These are phyloP conservation scores for Forsythia suspensa DNA, from an alignment of 257 asterid species.

Conservation along the genomic window DNA sequence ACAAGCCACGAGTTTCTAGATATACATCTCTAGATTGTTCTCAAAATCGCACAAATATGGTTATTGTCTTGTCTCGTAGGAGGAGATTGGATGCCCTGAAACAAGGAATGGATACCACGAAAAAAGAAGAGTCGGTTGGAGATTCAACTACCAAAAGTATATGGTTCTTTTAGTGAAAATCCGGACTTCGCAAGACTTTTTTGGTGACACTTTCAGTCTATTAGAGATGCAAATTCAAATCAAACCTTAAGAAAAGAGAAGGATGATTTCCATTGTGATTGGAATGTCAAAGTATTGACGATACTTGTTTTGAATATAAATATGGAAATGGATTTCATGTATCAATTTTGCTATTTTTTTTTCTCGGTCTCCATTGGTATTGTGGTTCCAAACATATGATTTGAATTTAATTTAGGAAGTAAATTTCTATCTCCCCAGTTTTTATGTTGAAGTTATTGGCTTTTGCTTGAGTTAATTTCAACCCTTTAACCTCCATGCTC, in stretches of 20 bases:
- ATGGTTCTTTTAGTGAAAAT: conserved; percentile 72
- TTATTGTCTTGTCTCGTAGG: conserved; percentile 32
- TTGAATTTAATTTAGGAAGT: no score
- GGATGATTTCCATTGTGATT: not conserved
- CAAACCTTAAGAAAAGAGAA: not conserved
- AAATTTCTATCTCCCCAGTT: not conserved
- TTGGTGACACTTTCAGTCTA: not conserved
- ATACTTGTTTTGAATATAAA: not conserved
- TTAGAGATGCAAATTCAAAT: not conserved
- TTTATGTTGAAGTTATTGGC: not conserved
- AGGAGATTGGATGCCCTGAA: conserved; percentile 70
- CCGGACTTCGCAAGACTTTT: not conserved
- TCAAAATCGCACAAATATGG: not conserved
- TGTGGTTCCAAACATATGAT: no score
- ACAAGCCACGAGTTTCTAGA: not conserved
- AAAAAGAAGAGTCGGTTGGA: conserved; percentile 40
- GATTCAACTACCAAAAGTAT: conserved; percentile 40
- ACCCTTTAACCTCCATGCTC: no score
- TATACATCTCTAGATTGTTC: not conserved
- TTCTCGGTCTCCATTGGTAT: no score
- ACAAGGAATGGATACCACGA: conserved; percentile 68
- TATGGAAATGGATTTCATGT: not conserved
- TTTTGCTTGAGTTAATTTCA: no score
- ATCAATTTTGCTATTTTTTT: no score
- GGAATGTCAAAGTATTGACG: not conserved